Base-by-base conservation (phyloP, 1,284 basidiomycete genomes). In the Thecaphora frezii region DNA sequence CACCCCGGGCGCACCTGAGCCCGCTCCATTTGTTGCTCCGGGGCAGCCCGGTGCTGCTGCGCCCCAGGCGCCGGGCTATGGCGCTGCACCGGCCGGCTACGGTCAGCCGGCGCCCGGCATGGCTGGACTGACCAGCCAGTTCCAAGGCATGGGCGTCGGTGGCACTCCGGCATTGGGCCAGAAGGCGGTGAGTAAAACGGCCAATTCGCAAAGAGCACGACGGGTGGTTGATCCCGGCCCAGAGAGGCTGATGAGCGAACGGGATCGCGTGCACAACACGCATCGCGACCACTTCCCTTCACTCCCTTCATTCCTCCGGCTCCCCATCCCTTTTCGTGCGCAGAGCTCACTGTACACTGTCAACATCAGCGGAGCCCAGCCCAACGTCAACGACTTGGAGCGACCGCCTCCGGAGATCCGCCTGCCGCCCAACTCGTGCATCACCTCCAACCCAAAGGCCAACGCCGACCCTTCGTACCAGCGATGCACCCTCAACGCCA, bases 381-480 rank as follows among this genome's bases (percentile, higher is more conserved):
- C 93, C 33, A 91, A 97, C 78, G 91, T 94, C 13, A 85, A 86
- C 51, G 91, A 91, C 55, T 83, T 97, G 48, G 83, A 86, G 45
- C 83, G 85, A 33, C 87, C 89, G 1, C 93, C 94, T 8, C 96
- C 94, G 8, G 88, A 91, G 63, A 91, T 94, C 60, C 84, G 89
- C 23, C 84, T 98, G 10, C 93, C 96, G 1, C 87, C 91, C n/a
- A 82, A 83, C 54, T 80, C 93, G 10, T 87, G 86, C 59, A 84
- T 97, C 59, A 89, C 91, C 10, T 86, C 87, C 36, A 88, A 88
- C 21, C 89, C 91, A 0, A 82, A 84, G 49, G 87, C 89, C 41
- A 91, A 93, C 74, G 88, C 93, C 21, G 89, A 97, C 75, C 85
- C 88, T 28, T 93, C 89, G 16, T 98, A 97, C 81, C 91, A 96